Percentiles rank a stretch among this genome's conserved stretches.
Evolutionary conservation across 1,284 basidiomycete genomes (phyloP).

Genomic region (Sparassis latifolia): DNA sequence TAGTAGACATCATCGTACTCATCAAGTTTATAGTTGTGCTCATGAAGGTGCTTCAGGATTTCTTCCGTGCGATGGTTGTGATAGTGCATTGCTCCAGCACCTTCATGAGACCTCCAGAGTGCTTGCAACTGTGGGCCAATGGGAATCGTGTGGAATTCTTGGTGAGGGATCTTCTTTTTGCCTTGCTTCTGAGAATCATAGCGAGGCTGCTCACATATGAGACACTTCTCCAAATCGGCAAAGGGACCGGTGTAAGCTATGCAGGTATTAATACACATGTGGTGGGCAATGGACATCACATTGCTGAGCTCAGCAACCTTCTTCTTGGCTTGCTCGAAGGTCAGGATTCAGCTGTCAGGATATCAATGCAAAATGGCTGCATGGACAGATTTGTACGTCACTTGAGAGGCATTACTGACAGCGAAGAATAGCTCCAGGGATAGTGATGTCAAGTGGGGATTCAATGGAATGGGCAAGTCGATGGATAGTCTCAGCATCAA

Average conservation of each 20-base stretch:
- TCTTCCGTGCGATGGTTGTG: conserved; percentile 4
- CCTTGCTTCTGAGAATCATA: conserved; percentile 1
- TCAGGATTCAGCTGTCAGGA: background rate
- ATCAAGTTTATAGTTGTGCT: background rate
- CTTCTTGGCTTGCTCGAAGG: background rate
- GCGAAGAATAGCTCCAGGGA: background rate
- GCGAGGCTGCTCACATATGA: conserved; percentile 6
- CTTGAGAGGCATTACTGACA: background rate
- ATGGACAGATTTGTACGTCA: background rate
- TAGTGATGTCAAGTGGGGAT: background rate
- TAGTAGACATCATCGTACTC: conserved; percentile 9
- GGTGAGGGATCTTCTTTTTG: background rate
- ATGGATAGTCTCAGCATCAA: background rate
- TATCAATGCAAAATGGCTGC: background rate
- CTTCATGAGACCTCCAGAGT: conserved; percentile 5
- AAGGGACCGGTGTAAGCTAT: conserved; percentile 27
- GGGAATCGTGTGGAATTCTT: conserved; percentile 14
- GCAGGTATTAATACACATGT: conserved; percentile 30
- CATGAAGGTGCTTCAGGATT: background rate
- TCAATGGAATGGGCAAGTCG: background rate
- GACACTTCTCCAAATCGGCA: conserved; percentile 13
- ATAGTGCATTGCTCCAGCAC: conserved; percentile 13
- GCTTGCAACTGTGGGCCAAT: conserved; percentile 22
- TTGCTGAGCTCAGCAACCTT: conserved; percentile 20
- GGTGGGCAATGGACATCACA: conserved; percentile 15